phyloP scores from a whole-genome alignment of 441 rosid genomes.

The Gossypium schwendimanii region DNA sequence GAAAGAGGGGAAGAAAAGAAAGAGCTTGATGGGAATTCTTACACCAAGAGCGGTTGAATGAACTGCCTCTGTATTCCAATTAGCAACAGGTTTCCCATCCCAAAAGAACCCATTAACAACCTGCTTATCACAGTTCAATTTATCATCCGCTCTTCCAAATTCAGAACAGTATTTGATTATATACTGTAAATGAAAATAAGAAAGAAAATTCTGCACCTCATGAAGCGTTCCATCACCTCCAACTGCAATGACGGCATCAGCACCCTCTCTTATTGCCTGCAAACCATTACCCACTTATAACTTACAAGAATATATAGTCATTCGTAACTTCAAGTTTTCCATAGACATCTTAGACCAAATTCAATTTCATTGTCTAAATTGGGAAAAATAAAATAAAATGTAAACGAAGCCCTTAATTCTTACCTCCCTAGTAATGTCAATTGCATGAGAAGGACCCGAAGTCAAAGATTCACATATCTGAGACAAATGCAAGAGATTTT shows the following conservation, averaged over 20 bases:
- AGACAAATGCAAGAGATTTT: constrained; percentile 8
- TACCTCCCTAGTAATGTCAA: constrained; percentile 93
- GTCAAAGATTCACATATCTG: constrained; percentile 82
- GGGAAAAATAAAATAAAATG: no score
- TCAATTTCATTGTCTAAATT: background rate
- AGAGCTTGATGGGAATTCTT: constrained; percentile 28
- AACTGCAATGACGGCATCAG: constrained; percentile 93
- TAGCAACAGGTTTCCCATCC: constrained; percentile 62
- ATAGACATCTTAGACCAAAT: constrained; percentile 7
- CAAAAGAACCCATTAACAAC: constrained; percentile 94
- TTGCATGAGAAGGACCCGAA: constrained; percentile 90
- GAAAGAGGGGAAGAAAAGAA: background rate
- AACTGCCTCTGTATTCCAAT: constrained; percentile 38
- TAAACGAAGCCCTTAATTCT: background rate
- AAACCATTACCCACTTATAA: constrained; percentile 16
- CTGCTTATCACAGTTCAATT: constrained; percentile 30
- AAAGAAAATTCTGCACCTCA: constrained; percentile 43
- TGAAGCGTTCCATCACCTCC: constrained; percentile 99
- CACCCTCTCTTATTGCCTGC: constrained; percentile 89
- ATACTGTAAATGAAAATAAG: background rate
- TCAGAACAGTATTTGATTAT: background rate
- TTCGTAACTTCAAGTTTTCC: background rate
- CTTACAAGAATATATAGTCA: constrained; percentile 1
- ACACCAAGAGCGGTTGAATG: constrained; percentile 89
- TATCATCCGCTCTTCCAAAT: background rate